Evolutionary conservation across 1,139 yeast species (phyloP).

Genomic region (Scheffersomyces lignicola): DNA sequence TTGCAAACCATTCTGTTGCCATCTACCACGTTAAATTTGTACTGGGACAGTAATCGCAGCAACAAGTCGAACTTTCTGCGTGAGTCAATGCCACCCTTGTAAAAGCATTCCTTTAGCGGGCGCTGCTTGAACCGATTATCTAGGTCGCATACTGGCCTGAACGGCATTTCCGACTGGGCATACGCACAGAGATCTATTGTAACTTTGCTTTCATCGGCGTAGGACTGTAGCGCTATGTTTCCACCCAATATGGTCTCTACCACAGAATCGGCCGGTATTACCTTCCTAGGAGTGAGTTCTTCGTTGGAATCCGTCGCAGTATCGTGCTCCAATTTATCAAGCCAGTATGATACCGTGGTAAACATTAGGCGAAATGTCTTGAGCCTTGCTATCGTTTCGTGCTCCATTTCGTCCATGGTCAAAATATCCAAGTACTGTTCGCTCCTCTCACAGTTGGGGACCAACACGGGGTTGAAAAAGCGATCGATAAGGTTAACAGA

Average conservation of each 20-base stretch:
- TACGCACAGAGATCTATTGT: no score
- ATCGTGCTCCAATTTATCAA: conserved; percentile 1
- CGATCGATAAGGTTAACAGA: conserved; percentile 7
- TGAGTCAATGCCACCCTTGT: conserved; percentile 16
- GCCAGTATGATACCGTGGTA: not conserved
- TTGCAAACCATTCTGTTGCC: conserved; percentile 5
- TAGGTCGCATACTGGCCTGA: no score
- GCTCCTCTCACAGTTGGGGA: conserved; percentile 3
- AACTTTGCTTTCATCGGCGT: no score
- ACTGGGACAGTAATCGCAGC: conserved; percentile 10
- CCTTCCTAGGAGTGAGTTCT: no score
- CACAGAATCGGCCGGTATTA: no score
- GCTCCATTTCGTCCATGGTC: conserved; percentile 6
- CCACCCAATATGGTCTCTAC: no score
- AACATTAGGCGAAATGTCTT: not conserved
- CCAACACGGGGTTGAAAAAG: not conserved
- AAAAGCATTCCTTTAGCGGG: conserved; percentile 4
- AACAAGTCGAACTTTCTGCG: conserved; percentile 14
- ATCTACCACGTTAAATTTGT: conserved; percentile 4
- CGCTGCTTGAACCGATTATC: no score
- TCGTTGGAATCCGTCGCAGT: no score
- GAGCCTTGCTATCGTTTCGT: not conserved
- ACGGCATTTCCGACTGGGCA: no score
- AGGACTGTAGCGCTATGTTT: no score
- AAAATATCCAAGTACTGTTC: conserved; percentile 4